Evolutionary conservation across 208 protist species (phyloP).

Genomic region (Leishmania major): DNA sequence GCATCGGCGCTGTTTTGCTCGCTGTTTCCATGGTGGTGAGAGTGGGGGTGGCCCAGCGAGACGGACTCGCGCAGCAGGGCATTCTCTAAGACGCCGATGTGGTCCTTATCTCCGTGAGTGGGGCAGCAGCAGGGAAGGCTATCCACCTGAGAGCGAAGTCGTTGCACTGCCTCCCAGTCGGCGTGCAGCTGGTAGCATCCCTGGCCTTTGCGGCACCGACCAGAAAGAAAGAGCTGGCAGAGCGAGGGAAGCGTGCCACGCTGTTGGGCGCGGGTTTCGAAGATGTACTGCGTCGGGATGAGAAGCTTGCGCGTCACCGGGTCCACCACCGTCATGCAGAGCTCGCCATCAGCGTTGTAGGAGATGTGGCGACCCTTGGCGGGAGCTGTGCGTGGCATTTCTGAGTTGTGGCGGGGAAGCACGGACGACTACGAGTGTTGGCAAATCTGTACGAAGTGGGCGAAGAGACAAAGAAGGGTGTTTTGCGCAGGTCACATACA

Average conservation of each 20-base stretch:
- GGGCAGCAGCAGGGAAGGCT: constrained; percentile 78
- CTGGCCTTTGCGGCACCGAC: constrained; percentile 64
- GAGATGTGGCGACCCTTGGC: constrained; percentile 37
- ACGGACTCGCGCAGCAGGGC: constrained; percentile 21
- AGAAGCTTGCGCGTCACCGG: constrained; percentile 74
- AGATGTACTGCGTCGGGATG: constrained; percentile 61
- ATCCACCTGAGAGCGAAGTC: constrained; percentile 53
- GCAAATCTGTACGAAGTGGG: not conserved
- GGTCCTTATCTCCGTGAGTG: constrained; percentile 68
- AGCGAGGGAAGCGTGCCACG: constrained; percentile 65
- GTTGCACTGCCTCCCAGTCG: constrained; percentile 53
- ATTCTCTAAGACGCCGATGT: constrained; percentile 36
- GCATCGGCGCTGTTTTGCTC: not conserved
- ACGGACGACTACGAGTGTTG: not conserved
- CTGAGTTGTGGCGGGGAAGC: not conserved
- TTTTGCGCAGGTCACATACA: not conserved
- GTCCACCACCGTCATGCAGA: constrained; percentile 76
- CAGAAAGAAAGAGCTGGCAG: constrained; percentile 76
- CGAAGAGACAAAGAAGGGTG: not conserved
- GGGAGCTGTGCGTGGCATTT: constrained; percentile 22
- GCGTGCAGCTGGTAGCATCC: constrained; percentile 86
- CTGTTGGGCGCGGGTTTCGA: constrained; percentile 60
- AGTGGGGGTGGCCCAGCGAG: not conserved
- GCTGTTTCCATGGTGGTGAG: not conserved
- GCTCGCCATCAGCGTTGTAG: constrained; percentile 38